These are phyloP conservation scores for Macroventuria anomochaeta DNA, from an alignment of 2,329 filamentous ascomycete species.

Conservation along the genomic window DNA sequence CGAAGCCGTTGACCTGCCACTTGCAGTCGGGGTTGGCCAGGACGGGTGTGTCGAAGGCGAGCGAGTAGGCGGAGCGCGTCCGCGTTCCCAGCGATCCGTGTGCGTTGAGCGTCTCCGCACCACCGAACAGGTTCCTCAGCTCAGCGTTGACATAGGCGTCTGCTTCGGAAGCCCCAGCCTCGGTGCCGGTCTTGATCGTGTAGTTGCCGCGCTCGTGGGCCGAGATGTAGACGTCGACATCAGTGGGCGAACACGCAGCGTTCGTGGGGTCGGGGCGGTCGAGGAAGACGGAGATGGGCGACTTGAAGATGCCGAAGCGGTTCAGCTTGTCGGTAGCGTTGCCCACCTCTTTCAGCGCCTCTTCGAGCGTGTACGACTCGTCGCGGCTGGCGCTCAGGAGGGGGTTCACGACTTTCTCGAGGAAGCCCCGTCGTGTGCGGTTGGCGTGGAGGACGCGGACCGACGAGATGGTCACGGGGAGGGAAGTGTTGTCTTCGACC, in stretches of 20 bases:
- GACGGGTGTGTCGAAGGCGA: conserved; percentile 81
- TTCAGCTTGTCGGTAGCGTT: conserved; percentile 75
- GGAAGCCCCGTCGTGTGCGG: conserved; percentile 83
- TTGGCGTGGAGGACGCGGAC: conserved; percentile 82
- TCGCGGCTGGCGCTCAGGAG: conserved; percentile 73
- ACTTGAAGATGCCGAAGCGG: conserved; percentile 85
- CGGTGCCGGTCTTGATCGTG: conserved; percentile 91
- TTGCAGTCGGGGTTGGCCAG: conserved; percentile 82
- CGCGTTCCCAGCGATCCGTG: conserved; percentile 89
- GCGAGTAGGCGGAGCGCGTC: conserved; percentile 89
- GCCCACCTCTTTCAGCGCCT: conserved; percentile 74
- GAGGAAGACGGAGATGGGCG: conserved; percentile 80
- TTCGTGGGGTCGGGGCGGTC: conserved; percentile 75
- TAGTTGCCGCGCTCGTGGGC: conserved; percentile 82
- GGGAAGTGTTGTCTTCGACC: conserved; percentile 81
- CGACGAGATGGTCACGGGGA: conserved; percentile 86
- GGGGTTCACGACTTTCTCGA: conserved; percentile 80
- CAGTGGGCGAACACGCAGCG: conserved; percentile 73
- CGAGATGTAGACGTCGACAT: conserved; percentile 80
- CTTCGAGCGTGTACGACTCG: conserved; percentile 76
- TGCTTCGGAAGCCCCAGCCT: conserved; percentile 91
- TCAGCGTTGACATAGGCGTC: conserved; percentile 88
- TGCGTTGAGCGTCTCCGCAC: conserved; percentile 85
- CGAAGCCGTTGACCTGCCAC: conserved; percentile 78
- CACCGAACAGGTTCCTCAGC: conserved; percentile 91